These are phyloP conservation scores for Mercurialis annua DNA, from an alignment of 345 rosid species.

Conservation along the genomic window DNA sequence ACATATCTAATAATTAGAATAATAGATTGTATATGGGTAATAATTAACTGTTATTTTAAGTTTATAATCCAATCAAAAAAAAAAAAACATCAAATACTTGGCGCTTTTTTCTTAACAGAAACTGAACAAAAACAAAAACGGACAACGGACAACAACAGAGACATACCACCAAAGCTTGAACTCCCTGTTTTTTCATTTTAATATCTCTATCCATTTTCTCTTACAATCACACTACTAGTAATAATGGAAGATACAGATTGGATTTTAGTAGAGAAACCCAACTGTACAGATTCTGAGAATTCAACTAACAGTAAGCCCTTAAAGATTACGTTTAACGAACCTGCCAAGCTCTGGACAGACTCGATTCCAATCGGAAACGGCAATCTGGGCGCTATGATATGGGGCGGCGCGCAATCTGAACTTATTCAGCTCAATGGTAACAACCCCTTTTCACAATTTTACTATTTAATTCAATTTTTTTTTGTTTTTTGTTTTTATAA, in stretches of 20 bases:
- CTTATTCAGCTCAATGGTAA: conserved; percentile 79
- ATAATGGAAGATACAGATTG: conserved; percentile 37
- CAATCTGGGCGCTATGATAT: conserved; percentile 85
- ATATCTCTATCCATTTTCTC: background rate
- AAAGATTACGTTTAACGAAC: conserved; percentile 58
- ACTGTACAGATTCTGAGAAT: conserved; percentile 18
- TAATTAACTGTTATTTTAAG: too few relatives aligned
- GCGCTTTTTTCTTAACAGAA: background rate
- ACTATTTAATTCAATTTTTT: too few relatives aligned
- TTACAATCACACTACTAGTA: background rate
- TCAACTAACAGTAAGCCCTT: conserved; percentile 35
- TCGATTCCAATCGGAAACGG: conserved; percentile 87
- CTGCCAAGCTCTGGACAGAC: conserved; percentile 76
- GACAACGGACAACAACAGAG: background rate
- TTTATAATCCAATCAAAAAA: too few relatives aligned
- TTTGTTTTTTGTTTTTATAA: too few relatives aligned
- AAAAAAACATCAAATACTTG: background rate
- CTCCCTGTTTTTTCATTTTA: background rate
- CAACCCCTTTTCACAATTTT: background rate
- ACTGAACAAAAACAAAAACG: background rate
- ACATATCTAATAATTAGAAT: too few relatives aligned
- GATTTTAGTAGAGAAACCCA: conserved; percentile 39
- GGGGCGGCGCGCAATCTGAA: conserved; percentile 81
- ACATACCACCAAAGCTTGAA: background rate
- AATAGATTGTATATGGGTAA: too few relatives aligned